Evolutionary conservation across 2,329 filamentous ascomycete genomes (phyloP).

Genomic region (Cryphonectria radicalis): DNA sequence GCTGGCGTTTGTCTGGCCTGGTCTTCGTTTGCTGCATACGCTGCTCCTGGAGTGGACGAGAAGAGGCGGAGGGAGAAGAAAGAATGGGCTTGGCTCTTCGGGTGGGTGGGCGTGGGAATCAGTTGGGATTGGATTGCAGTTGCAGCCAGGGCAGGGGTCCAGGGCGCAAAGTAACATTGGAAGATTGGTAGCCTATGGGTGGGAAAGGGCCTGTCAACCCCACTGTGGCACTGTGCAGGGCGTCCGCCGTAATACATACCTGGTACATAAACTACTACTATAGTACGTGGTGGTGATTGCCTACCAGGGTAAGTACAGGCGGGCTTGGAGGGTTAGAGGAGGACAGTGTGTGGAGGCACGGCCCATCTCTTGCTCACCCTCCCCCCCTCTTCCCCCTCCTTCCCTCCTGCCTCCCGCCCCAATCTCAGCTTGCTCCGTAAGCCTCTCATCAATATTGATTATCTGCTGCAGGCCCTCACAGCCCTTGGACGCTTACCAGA

Average conservation of each 20-base stretch:
- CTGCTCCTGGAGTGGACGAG: conserved; percentile 17
- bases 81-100: not conserved
- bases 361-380: not conserved
- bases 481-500: not conserved
- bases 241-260: not conserved
- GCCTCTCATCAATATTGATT: conserved; percentile 16
- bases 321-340: not conserved
- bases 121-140: conserved; percentile 18
- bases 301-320: not conserved
- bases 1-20: conserved; percentile 13
- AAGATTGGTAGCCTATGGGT: not conserved
- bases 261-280: not conserved
- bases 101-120: conserved; percentile 8
- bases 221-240: conserved; percentile 8
- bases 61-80: conserved; percentile 23
- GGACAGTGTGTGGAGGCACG: conserved; percentile 6
- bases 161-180: conserved; percentile 2
- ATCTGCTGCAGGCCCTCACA: conserved; percentile 6
- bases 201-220: conserved; percentile 2
- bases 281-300: not conserved
- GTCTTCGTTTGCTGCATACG: conserved; percentile 10
- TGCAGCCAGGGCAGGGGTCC: conserved; percentile 19
- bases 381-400: not conserved
- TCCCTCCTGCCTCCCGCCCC: not conserved
- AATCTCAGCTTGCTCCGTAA: conserved; percentile 7